phyloP scores from a whole-genome alignment of 2,329 filamentous ascomycete species.

The Colletotrichum orbiculare region DNA sequence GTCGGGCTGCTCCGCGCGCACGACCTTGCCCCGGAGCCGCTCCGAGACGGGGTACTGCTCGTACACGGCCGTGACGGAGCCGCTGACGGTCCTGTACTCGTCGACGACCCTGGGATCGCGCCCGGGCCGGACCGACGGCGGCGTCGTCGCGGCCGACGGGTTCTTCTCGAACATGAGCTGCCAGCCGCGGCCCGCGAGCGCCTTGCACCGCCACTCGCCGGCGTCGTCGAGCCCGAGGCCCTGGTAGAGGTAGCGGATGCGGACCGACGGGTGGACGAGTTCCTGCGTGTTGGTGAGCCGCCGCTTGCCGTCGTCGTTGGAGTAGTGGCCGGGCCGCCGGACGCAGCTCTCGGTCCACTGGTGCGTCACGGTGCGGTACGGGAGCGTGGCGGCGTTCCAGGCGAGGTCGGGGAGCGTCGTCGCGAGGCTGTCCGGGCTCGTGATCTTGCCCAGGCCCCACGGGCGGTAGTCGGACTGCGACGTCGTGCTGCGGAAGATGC shows the following conservation, averaged over 20 bases:
- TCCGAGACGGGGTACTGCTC: neutral
- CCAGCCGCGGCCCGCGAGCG: conserved; percentile 34
- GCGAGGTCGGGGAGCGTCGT: conserved; percentile 28
- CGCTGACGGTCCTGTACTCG: conserved; percentile 26
- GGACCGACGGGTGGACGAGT: conserved; percentile 45
- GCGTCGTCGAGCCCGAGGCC: conserved; percentile 45
- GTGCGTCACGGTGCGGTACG: conserved; percentile 5
- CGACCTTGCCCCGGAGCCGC: neutral
- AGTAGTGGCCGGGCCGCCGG: conserved; percentile 42
- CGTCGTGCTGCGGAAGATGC: conserved; percentile 36
- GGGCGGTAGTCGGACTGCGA: conserved; percentile 20
- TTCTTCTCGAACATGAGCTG: conserved; percentile 28
- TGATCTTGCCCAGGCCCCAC: conserved; percentile 39
- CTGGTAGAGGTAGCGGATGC: conserved; percentile 44
- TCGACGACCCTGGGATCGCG: conserved; percentile 12
- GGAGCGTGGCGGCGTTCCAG: conserved; percentile 4
- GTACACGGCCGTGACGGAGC: conserved; percentile 25
- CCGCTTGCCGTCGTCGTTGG: conserved; percentile 27
- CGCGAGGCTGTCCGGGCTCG: conserved; percentile 29
- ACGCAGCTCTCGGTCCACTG: conserved; percentile 19
- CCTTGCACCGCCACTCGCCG: conserved; percentile 40
- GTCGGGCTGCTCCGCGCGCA: conserved; percentile 32
- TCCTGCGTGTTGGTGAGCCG: conserved; percentile 39
- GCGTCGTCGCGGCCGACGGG: neutral
- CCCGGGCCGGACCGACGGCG: conserved; percentile 2